Evolutionary conservation across 768 basidiomycete species (phyloP).

Genomic region (Naganishia vishniacii): DNA sequence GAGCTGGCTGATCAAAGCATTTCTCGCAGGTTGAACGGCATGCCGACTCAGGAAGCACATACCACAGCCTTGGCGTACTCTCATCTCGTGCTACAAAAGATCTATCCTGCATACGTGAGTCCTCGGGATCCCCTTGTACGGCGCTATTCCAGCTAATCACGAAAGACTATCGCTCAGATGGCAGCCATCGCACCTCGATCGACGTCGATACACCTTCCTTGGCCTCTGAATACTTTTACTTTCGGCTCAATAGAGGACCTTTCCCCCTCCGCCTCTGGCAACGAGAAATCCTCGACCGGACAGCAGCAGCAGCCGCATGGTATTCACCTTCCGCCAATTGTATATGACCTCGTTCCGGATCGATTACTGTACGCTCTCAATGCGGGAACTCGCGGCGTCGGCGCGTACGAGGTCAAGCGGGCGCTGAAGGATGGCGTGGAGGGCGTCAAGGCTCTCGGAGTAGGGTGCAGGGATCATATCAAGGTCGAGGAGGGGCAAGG

Average conservation of each 20-base stretch:
- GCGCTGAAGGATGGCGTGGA: constrained; percentile 22
- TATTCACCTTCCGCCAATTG: constrained; percentile 5
- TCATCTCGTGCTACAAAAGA: constrained; percentile 27
- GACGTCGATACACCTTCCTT: constrained; percentile 20
- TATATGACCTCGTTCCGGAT: constrained; percentile 19
- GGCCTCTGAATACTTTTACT: constrained; percentile 12
- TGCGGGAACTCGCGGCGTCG: neutral
- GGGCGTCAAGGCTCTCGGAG: constrained; percentile 19
- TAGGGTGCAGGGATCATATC: constrained; percentile 15
- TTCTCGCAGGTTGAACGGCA: constrained; percentile 21
- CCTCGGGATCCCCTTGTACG: neutral
- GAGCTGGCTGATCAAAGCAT: neutral
- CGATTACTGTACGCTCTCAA: constrained; percentile 1
- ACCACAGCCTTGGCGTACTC: constrained; percentile 22
- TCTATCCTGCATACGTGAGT: constrained; percentile 28
- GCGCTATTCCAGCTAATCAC: neutral
- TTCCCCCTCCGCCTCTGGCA: neutral
- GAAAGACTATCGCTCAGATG: neutral
- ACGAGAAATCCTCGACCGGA: neutral
- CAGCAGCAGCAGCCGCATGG: too few species aligned
- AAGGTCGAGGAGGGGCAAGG: neutral
- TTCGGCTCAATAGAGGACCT: constrained; percentile 16
- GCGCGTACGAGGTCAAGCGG: constrained; percentile 10
- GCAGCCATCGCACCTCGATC: constrained; percentile 4
- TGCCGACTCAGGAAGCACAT: constrained; percentile 29